Percentiles rank a stretch among this genome's conserved stretches.
These are phyloP conservation scores for Azolla pinnata DNA, from an alignment of 75 land plant genomes.

Conservation along the genomic window DNA sequence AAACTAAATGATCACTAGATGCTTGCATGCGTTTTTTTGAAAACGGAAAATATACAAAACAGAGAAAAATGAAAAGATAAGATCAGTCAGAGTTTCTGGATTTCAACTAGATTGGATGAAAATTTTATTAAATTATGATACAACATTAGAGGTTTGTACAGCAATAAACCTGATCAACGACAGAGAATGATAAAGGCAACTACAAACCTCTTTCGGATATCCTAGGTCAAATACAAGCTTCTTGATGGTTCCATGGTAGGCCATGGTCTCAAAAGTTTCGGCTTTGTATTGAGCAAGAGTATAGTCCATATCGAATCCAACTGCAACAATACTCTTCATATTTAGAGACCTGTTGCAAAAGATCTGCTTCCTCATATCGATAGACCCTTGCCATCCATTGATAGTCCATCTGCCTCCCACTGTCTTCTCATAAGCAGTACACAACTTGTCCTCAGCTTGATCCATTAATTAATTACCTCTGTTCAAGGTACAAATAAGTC, in stretches of 20 bases:
- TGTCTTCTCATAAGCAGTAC: too few relatives aligned
- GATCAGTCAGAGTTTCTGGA: too few relatives aligned
- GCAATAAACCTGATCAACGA: not conserved
- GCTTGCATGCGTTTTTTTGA: too few relatives aligned
- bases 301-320: constrained; percentile 99
- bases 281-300: constrained; percentile 95
- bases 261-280: constrained; percentile 90
- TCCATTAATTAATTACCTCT: too few relatives aligned
- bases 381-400: constrained; percentile 27
- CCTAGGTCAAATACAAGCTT: constrained; percentile 80
- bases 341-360: constrained; percentile 92
- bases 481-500: too few relatives aligned
- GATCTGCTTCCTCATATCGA: constrained; percentile 67
- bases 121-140: not conserved
- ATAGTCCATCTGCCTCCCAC: not conserved
- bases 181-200: not conserved
- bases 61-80: too few relatives aligned
- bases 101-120: too few relatives aligned
- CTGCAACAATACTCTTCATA: constrained; percentile 88
- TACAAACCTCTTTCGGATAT: constrained; percentile 74
- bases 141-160: not conserved
- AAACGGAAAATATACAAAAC: too few relatives aligned
- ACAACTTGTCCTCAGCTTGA: too few relatives aligned
- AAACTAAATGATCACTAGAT: too few relatives aligned
- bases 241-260: constrained; percentile 72